Conservation (phyloP, 208 protist genomes). For the Trypanosoma melophagium region DNA sequence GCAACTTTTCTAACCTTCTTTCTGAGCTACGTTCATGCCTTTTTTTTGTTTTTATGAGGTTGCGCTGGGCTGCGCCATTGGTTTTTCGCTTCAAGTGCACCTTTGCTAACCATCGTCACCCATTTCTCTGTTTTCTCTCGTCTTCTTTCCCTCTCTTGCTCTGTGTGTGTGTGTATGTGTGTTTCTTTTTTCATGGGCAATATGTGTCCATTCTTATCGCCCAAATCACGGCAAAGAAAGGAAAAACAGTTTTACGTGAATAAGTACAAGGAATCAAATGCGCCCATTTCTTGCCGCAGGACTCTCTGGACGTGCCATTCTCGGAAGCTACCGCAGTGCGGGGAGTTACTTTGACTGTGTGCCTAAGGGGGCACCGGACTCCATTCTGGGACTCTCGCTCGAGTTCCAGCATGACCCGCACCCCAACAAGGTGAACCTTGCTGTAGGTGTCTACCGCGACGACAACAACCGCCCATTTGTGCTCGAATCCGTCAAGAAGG, state of each 20-base stretch:
- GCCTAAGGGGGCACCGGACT: slow-evolving; percentile 52
- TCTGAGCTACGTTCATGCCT: too few relatives aligned
- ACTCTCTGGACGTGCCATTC: background rate
- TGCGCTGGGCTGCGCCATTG: too few relatives aligned
- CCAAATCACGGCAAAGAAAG: too few relatives aligned
- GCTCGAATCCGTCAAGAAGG: slow-evolving; percentile 87
- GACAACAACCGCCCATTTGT: slow-evolving; percentile 92
- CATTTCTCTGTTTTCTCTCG: too few relatives aligned
- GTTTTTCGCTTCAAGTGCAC: too few relatives aligned
- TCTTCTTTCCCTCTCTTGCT: too few relatives aligned
- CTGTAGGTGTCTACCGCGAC: slow-evolving; percentile 96
- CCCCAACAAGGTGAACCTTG: slow-evolving; percentile 95
- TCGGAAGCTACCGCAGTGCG: slow-evolving; percentile 2
- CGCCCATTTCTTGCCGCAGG: slow-evolving; percentile 5
- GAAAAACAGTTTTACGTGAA: too few relatives aligned
- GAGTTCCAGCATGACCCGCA: slow-evolving; percentile 69
- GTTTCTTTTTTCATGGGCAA: too few relatives aligned
- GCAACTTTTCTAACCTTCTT: too few relatives aligned
- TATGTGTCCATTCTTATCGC: too few relatives aligned
- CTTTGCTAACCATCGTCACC: too few relatives aligned
- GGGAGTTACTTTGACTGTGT: slow-evolving; percentile 48
- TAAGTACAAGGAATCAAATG: background rate
- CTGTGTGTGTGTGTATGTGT: too few relatives aligned
- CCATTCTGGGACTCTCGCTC: slow-evolving; percentile 70
- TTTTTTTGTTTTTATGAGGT: background rate